phyloP scores from a whole-genome alignment of 768 basidiomycete genomes.

The Russula foetens region DNA sequence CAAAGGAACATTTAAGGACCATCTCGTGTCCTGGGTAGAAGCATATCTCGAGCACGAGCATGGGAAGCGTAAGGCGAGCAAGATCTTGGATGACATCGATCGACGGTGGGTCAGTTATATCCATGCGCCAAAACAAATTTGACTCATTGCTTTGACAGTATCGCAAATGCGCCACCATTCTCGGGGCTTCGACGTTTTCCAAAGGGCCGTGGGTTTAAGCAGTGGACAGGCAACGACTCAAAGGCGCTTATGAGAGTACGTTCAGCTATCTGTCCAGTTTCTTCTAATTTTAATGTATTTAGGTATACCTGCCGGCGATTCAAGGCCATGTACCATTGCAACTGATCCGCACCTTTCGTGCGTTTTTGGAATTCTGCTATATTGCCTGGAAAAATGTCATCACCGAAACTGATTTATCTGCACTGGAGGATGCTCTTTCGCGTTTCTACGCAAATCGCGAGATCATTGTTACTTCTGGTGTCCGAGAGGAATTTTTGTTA shows the following conservation, averaged over 20 bases:
- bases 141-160: too few species aligned
- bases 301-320: constrained; percentile 22
- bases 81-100: too few species aligned
- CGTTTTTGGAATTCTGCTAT: constrained; percentile 25
- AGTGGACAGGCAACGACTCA: not conserved
- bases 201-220: not conserved
- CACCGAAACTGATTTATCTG: not conserved
- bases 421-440: constrained; percentile 12
- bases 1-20: too few species aligned
- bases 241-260: not conserved
- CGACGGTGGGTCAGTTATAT: too few species aligned
- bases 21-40: too few species aligned
- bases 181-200: too few species aligned
- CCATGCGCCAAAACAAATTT: too few species aligned
- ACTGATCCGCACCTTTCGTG: constrained; percentile 10
- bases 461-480: not conserved
- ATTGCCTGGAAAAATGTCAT: constrained; percentile 10
- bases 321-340: constrained; percentile 1
- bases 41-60: too few species aligned
- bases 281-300: not conserved
- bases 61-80: too few species aligned
- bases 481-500: not conserved
- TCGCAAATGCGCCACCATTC: too few species aligned
- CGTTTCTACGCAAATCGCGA: not conserved
- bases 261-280: too few species aligned